Evolutionary conservation across 2,329 filamentous ascomycete genomes (phyloP).

Genomic region (Colletotrichum sansevieriae): DNA sequence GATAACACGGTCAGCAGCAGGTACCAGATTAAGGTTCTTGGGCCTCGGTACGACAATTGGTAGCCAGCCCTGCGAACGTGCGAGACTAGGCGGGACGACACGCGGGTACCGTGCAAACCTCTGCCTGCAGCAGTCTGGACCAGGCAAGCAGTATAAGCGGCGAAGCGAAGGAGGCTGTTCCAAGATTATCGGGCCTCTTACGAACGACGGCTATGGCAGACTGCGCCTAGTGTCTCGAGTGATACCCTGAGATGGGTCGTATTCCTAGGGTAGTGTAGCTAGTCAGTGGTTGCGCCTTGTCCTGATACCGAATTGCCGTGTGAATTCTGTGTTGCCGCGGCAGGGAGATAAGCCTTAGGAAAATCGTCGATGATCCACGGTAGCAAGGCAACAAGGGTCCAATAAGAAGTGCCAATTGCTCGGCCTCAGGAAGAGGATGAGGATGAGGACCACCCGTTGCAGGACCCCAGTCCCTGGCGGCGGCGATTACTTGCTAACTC

Average conservation of each 20-base stretch:
- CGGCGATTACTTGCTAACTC: slow-evolving; percentile 14
- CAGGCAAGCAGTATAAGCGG: slow-evolving; percentile 1
- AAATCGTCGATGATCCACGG: slow-evolving; percentile 25
- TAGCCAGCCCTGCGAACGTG: background rate
- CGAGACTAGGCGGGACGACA: slow-evolving; percentile 5
- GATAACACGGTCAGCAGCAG: slow-evolving; percentile 2
- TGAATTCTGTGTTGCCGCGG: slow-evolving; percentile 13
- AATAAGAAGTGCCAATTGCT: slow-evolving; percentile 14
- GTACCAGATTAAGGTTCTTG: background rate
- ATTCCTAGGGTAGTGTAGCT: too few species aligned
- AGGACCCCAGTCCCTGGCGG: background rate
- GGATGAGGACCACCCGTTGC: background rate
- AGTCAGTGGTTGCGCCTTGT: background rate
- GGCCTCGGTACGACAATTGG: slow-evolving; percentile 13
- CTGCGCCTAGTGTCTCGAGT: background rate
- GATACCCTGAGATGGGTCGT: background rate
- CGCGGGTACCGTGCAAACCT: background rate
- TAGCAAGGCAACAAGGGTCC: slow-evolving; percentile 10
- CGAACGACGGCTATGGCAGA: slow-evolving; percentile 19
- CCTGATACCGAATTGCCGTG: slow-evolving; percentile 16
- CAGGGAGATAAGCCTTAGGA: slow-evolving; percentile 8
- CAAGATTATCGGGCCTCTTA: slow-evolving; percentile 20
- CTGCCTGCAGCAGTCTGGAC: background rate
- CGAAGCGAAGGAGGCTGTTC: slow-evolving; percentile 15
- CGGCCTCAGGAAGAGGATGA: background rate